Conservation (phyloP, 2,329 filamentous ascomycete species). For the Trichoderma atroviride region DNA sequence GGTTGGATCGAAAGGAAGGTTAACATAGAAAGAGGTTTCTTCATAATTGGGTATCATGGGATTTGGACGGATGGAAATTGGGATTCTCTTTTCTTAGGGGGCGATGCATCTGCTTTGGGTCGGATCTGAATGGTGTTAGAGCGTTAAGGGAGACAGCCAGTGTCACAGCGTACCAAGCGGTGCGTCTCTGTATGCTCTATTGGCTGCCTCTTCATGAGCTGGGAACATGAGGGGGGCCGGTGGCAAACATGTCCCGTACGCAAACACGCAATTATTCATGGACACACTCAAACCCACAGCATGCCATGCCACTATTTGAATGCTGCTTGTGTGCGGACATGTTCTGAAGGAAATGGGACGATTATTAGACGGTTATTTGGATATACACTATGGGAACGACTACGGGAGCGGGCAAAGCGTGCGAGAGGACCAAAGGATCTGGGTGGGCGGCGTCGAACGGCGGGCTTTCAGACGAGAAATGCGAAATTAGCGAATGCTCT, state of each 20-base stretch:
- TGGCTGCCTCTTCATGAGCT: background rate
- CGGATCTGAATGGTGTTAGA: background rate
- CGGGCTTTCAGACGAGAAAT: constrained; percentile 8
- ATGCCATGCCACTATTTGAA: background rate
- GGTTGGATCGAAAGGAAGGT: background rate
- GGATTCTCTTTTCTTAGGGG: background rate
- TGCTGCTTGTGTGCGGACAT: background rate
- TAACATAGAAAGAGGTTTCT: constrained; percentile 2
- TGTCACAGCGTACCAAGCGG: constrained; percentile 2
- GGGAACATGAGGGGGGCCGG: background rate
- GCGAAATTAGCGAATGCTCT: background rate
- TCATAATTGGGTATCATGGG: constrained; percentile 5
- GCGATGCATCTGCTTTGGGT: constrained; percentile 1
- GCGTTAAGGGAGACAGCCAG: background rate
- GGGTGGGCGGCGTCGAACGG: constrained; percentile 19
- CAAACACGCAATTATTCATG: constrained; percentile 13
- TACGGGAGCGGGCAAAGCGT: constrained; percentile 4
- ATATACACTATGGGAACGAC: constrained; percentile 7
- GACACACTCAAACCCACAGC: background rate
- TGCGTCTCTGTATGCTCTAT: constrained; percentile 7
- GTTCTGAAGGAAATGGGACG: constrained; percentile 3
- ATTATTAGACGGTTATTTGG: constrained; percentile 2
- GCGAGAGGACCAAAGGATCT: constrained; percentile 13
- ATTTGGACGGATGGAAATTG: background rate
- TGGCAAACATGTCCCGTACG: background rate